Evolutionary conservation across 352 stramenopile species (phyloP).

Genomic region (Pythium dissotocum): DNA sequence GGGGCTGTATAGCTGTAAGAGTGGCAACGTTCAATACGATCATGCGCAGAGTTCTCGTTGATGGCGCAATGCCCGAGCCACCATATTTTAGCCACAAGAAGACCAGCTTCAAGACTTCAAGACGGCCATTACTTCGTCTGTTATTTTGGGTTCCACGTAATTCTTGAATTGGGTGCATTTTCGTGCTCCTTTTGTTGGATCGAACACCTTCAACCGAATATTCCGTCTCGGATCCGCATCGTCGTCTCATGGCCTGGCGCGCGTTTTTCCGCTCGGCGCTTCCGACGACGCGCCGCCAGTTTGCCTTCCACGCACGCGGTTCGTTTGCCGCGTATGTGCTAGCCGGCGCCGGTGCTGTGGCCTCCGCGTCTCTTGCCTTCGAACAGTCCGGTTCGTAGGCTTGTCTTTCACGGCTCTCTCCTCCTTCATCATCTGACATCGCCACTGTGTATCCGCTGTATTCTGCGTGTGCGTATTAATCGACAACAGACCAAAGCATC

Average conservation of each 20-base stretch:
- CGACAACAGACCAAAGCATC: not conserved
- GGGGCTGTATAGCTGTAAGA: no score
- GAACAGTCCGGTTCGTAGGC: not conserved
- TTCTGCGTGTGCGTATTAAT: not conserved
- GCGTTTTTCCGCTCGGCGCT: not conserved
- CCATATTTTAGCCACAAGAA: no score
- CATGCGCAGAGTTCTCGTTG: no score
- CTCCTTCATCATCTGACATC: not conserved
- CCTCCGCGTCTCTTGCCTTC: not conserved
- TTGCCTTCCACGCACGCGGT: not conserved
- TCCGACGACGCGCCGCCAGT: no score
- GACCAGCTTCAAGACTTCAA: no score
- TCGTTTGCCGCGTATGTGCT: constrained; percentile 6
- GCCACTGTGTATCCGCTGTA: not conserved
- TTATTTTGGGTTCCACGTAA: not conserved
- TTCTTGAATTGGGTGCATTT: not conserved
- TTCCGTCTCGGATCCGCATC: not conserved
- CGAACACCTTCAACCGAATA: not conserved
- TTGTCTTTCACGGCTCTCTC: not conserved
- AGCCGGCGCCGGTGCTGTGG: not conserved
- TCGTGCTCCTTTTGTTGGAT: not conserved
- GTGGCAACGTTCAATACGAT: no score
- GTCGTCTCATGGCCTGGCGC: not conserved
- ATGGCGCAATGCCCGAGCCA: no score
- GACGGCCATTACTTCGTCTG: not conserved